Conservation (phyloP, 192 early-diverging fungal genomes). For the Coemansia sp. region DNA sequence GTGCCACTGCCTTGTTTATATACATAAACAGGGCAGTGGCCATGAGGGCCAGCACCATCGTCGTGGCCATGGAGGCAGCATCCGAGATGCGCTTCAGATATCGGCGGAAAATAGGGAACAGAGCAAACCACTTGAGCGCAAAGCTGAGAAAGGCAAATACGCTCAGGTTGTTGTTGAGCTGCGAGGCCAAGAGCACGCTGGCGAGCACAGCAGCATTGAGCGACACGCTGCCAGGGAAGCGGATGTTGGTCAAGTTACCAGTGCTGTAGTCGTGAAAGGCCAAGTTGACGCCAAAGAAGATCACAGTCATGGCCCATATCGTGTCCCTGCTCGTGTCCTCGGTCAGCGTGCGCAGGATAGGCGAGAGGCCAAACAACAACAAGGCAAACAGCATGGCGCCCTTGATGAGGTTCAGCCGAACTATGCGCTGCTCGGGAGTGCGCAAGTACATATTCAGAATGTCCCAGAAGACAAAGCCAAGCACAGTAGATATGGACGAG, state of each 20-base stretch:
- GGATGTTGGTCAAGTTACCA: constrained; percentile 43
- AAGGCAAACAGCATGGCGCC: constrained; percentile 72
- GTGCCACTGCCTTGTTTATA: constrained; percentile 67
- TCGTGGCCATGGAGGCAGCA: constrained; percentile 56
- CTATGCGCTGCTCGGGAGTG: constrained; percentile 43
- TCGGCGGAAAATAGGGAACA: constrained; percentile 91
- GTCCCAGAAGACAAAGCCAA: constrained; percentile 76
- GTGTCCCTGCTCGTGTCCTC: constrained; percentile 86
- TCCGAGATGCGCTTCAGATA: constrained; percentile 63
- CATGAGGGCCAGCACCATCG: constrained; percentile 60
- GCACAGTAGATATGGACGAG: constrained; percentile 57
- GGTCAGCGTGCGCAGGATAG: constrained; percentile 89
- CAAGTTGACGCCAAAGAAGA: constrained; percentile 82
- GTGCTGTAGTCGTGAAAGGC: constrained; percentile 85
- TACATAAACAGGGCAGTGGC: constrained; percentile 65
- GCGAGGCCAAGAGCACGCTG: constrained; percentile 86
- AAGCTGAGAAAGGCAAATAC: constrained; percentile 86
- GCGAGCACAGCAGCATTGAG: constrained; percentile 96
- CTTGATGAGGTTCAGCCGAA: constrained; percentile 51
- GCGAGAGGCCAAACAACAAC: constrained; percentile 80
- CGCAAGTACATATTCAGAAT: constrained; percentile 27
- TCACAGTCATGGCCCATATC: constrained; percentile 88
- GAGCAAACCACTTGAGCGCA: constrained; percentile 88
- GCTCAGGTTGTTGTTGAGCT: constrained; percentile 76
- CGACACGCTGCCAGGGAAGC: constrained; percentile 93